Conservation (phyloP, 2,329 filamentous ascomycete genomes). For the Claviceps pusilla region DNA sequence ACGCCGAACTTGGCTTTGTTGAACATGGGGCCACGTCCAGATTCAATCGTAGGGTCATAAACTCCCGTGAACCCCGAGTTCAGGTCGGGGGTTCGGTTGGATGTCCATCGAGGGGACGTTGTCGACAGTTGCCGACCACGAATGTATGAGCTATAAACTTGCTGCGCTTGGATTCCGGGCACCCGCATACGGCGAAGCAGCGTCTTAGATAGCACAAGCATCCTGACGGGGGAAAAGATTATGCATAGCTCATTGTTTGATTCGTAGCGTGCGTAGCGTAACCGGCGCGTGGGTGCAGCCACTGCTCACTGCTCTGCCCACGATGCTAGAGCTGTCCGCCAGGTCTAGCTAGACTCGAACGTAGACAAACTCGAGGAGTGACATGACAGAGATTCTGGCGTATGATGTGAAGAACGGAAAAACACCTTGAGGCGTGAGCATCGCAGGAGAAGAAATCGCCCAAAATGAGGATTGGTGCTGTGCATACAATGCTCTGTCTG, state of each 20-base stretch:
- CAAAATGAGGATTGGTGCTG: background rate
- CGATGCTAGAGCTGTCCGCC: background rate
- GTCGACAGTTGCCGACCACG: conserved; percentile 1
- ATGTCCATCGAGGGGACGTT: conserved; percentile 6
- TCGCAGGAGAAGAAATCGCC: background rate
- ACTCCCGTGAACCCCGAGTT: conserved; percentile 43
- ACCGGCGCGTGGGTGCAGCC: background rate
- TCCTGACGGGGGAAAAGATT: background rate
- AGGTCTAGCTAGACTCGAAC: background rate
- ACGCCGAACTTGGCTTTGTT: conserved; percentile 42
- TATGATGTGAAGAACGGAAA: background rate
- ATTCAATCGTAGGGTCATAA: conserved; percentile 40
- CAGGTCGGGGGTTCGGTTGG: conserved; percentile 33
- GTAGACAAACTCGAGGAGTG: too few relatives aligned
- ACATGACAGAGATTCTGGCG: background rate
- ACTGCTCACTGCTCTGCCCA: background rate
- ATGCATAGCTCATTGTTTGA: conserved; percentile 1
- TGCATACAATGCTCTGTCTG: background rate
- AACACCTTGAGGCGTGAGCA: background rate
- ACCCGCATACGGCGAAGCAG: background rate
- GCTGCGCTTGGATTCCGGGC: background rate
- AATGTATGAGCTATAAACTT: background rate
- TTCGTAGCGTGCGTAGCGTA: background rate
- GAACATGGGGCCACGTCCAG: conserved; percentile 46
- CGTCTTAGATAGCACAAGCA: conserved; percentile 1